A percentile compares a stretch with the other conserved stretches of the same genome.
These are phyloP conservation scores for Chlamydomonas sp. DNA, from an alignment of 139 green algal species.

Conservation along the genomic window DNA sequence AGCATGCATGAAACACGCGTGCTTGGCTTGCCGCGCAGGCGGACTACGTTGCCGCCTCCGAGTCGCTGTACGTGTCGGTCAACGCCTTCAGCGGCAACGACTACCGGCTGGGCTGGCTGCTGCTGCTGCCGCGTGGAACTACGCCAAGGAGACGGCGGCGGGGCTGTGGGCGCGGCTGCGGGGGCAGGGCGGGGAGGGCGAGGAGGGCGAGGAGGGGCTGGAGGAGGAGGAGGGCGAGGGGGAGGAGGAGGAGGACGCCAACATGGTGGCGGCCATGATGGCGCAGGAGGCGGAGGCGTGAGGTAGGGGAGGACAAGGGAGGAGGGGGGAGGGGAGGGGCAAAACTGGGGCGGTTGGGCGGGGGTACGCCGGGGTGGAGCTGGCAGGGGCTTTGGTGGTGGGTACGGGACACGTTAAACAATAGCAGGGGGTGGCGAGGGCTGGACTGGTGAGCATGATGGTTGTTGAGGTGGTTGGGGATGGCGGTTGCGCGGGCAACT, in stretches of 20 bases:
- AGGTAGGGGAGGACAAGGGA: background rate
- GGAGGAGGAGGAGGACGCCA: constrained; percentile 14
- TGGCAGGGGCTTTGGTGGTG: too few species aligned
- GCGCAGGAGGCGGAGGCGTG: background rate
- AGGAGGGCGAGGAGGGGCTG: background rate
- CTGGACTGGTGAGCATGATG: too few species aligned
- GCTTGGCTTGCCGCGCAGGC: background rate
- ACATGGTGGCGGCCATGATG: constrained; percentile 2
- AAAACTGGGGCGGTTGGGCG: too few species aligned
- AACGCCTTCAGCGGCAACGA: constrained; percentile 57
- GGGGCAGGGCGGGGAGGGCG: background rate
- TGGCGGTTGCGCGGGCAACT: too few species aligned
- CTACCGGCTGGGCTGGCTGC: constrained; percentile 66
- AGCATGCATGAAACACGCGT: too few species aligned
- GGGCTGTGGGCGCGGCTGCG: constrained; percentile 15
- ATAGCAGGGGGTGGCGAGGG: too few species aligned
- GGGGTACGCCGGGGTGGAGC: too few species aligned
- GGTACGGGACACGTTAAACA: too few species aligned
- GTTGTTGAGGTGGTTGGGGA: too few species aligned
- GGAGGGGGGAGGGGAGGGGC: too few species aligned
- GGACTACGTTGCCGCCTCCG: constrained; percentile 32
- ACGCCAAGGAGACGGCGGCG: constrained; percentile 32
- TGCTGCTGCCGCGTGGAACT: constrained; percentile 66
- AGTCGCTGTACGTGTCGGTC: constrained; percentile 54
- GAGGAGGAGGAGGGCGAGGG: constrained; percentile 21